These are phyloP conservation scores for Fusarium pseudonygamai DNA, from an alignment of 2,329 filamentous ascomycete genomes.

Conservation along the genomic window DNA sequence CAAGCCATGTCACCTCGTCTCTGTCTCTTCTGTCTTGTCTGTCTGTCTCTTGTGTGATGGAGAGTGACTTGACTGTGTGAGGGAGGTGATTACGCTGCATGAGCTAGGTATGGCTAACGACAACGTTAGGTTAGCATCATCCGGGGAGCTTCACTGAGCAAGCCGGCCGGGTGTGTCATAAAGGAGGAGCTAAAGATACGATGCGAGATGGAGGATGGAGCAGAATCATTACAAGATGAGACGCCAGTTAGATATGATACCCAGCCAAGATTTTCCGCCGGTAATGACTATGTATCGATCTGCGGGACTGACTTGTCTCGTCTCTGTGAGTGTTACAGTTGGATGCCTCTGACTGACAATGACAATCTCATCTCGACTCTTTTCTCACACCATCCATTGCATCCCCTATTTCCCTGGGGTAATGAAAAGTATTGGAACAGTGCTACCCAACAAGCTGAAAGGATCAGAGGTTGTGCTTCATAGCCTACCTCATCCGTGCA, in stretches of 20 bases:
- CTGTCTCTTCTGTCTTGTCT: not conserved
- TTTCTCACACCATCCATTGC: constrained; percentile 21
- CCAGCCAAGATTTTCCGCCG: constrained; percentile 26
- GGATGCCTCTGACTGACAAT: not conserved
- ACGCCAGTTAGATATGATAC: constrained; percentile 17
- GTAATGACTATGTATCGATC: constrained; percentile 22
- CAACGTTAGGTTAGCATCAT: constrained; percentile 10
- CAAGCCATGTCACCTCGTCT: constrained; percentile 22
- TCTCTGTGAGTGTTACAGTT: not conserved
- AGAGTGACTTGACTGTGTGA: not conserved
- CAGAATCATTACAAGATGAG: constrained; percentile 26
- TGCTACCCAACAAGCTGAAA: constrained; percentile 28
- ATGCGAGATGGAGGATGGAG: constrained; percentile 15
- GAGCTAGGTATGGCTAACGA: constrained; percentile 7
- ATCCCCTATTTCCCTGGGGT: not conserved
- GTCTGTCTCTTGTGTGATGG: constrained; percentile 2
- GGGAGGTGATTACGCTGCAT: constrained; percentile 3
- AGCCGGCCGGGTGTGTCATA: constrained; percentile 22
- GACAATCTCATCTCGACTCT: constrained; percentile 30
- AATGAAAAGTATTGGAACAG: constrained; percentile 24
- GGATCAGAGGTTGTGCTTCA: constrained; percentile 21
- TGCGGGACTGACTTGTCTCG: constrained; percentile 7
- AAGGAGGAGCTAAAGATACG: constrained; percentile 20
- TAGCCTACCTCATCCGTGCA: constrained; percentile 4
- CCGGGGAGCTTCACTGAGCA: constrained; percentile 30